Evolutionary conservation across 495 filamentous ascomycete species (phyloP), one percentile per base, ranked within the genome.

Genomic region (Hypoxylon rickii): DNA sequence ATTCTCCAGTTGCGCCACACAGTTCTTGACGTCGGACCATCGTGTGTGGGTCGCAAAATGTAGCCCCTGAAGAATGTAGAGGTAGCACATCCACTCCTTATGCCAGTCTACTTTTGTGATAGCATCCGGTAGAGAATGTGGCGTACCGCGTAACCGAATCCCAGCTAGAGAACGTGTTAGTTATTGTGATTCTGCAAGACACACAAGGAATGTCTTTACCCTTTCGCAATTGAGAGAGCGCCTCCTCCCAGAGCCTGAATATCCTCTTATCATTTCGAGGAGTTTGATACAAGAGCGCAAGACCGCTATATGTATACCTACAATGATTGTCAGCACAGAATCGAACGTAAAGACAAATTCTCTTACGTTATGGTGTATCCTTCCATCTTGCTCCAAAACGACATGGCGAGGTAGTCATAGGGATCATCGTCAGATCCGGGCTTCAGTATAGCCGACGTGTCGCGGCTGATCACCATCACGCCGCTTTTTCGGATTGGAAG

Each of bases 401-500:
- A 75, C 62, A 83, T 66, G 31, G 76, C 76, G 4, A 83, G 61
- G 43, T 74, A 79, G 44, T 80, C 77, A 37, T 38, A 61, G 12
- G 18, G 16, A 10, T 63, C 55, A 47, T 68, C 64, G 31, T 78
- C 75, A 8, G 70, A 64, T 3, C 80, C 81, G 43, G 77, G 76
- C 5, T 74, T 76, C 38, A 83, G 45, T 19, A 86, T 66, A 6
- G 71, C 77, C 20, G 75, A 71, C 2, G 83, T 81, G 45, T 85
- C 83, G 11, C 65, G 66, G 43, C 86, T 92, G 45, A 97, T 79
- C 11, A 82, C 82, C 58, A 86, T 85, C 11, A 87, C 73, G 57
- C 90, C 86, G 38, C 82, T 79, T 52, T 90, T 76, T 78, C 81
- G 84, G 7, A 99, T 79, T 0, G 89, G 88, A 26, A 99, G 75